Conservation (phyloP, 768 basidiomycete species). For the Rhodotorula sphaerocarpa region DNA sequence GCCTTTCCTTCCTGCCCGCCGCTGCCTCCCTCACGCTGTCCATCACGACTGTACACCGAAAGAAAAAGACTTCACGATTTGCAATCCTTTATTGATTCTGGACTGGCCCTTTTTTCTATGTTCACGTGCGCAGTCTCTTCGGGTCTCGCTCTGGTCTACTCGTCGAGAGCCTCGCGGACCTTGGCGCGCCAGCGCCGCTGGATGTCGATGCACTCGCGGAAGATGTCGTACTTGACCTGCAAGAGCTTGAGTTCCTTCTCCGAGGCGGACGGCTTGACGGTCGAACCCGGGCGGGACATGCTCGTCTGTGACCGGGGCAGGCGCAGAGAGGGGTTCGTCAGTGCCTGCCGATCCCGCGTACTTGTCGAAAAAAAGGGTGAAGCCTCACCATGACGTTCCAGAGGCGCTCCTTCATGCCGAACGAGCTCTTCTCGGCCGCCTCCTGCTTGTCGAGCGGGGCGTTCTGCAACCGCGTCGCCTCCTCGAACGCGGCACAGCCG, state of each 20-base stretch:
- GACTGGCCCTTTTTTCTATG: too few relatives aligned
- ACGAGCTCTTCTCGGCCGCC: conserved; percentile 43
- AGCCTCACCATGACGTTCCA: conserved; percentile 82
- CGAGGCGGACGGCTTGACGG: conserved; percentile 59
- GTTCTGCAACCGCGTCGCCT: conserved; percentile 41
- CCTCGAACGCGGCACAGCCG: conserved; percentile 66
- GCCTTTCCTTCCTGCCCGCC: not conserved
- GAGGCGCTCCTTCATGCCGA: conserved; percentile 57
- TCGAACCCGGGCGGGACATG: conserved; percentile 78
- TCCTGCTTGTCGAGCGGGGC: conserved; percentile 43
- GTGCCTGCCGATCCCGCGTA: not conserved
- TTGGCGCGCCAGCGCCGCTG: conserved; percentile 78
- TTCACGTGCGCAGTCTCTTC: not conserved
- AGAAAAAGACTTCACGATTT: too few relatives aligned
- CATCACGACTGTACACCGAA: too few relatives aligned
- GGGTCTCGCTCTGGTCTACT: too few relatives aligned
- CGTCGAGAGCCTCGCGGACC: conserved; percentile 52
- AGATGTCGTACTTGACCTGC: conserved; percentile 88
- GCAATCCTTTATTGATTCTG: too few relatives aligned
- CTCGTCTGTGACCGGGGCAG: conserved; percentile 53
- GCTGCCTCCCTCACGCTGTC: not conserved
- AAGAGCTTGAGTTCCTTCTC: conserved; percentile 63
- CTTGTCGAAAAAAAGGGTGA: not conserved
- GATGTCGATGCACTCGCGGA: conserved; percentile 75
- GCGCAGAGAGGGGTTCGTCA: not conserved